A percentile compares a stretch with the other conserved stretches of the same genome.
These are phyloP conservation scores for Rhynchosporium secalis DNA, from an alignment of 2,329 filamentous ascomycete species.

Conservation along the genomic window DNA sequence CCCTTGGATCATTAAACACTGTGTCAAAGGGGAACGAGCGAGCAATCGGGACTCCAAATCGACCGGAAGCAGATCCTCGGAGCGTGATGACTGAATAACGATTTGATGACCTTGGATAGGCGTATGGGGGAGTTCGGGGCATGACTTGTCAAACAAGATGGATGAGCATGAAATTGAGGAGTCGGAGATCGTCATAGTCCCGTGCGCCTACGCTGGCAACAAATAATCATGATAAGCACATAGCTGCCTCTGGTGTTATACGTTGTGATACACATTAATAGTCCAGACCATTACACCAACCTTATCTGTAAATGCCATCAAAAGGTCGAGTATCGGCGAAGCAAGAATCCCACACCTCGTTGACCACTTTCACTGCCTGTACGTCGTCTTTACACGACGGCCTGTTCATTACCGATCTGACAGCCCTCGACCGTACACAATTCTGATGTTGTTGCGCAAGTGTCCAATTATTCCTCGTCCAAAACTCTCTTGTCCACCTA, in stretches of 20 bases:
- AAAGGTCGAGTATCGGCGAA: conserved; percentile 93
- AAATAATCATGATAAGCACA: conserved; percentile 27
- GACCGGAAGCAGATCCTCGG: conserved; percentile 37
- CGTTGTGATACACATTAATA: conserved; percentile 26
- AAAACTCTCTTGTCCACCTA: conserved; percentile 82
- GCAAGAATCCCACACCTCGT: conserved; percentile 98
- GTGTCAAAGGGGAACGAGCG: conserved; percentile 51
- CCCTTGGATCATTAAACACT: conserved; percentile 97
- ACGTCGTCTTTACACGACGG: conserved; percentile 81
- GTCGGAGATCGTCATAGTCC: conserved; percentile 37
- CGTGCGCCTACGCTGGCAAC: conserved; percentile 39
- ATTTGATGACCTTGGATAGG: conserved; percentile 33
- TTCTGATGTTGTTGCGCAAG: conserved; percentile 91
- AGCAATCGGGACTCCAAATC: conserved; percentile 40
- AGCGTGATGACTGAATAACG: conserved; percentile 36
- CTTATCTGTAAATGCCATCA: conserved; percentile 86
- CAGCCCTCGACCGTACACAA: conserved; percentile 81
- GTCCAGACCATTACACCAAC: conserved; percentile 21
- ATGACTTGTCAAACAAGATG: conserved; percentile 22
- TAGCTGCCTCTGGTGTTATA: conserved; percentile 15
- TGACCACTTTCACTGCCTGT: conserved; percentile 84
- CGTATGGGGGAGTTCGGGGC: conserved; percentile 28
- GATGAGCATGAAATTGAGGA: conserved; percentile 34
- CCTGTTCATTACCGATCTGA: conserved; percentile 74
- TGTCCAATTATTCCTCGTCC: conserved; percentile 81